These are phyloP conservation scores for Picea sitchensis DNA, from an alignment of 75 land plant genomes.

Conservation along the genomic window DNA sequence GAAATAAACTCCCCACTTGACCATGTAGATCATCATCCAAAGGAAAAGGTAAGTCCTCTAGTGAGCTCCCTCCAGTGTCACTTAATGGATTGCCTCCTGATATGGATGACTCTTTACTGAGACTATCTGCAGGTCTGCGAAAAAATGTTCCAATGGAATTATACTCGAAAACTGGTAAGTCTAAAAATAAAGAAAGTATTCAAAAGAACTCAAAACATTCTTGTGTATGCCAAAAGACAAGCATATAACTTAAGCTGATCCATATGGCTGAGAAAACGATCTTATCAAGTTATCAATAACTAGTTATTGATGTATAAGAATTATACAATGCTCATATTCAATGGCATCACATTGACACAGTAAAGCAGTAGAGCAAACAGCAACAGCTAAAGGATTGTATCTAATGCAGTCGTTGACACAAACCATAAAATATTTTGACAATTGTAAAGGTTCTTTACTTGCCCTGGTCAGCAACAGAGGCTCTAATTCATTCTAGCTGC, in stretches of 20 bases:
- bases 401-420: not conserved
- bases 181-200: not conserved
- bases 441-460: not conserved
- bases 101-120: conserved; percentile 19
- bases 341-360: not conserved
- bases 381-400: not conserved
- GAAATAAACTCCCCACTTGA: conserved; percentile 29
- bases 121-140: conserved; percentile 10
- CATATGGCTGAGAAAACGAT: not conserved
- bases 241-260: not conserved
- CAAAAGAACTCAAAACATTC: not conserved
- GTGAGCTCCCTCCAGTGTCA: conserved; percentile 41
- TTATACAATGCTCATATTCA: not conserved
- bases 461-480: not conserved
- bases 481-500: not conserved
- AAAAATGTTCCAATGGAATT: not conserved
- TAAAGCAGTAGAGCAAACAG: not conserved
- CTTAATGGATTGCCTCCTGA: conserved; percentile 22
- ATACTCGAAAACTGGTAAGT: not conserved
- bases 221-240: not conserved
- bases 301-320: not conserved
- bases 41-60: conserved; percentile 76
- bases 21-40: conserved; percentile 65
- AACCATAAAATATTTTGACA: not conserved
- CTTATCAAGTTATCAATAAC: not conserved